A percentile compares a stretch with the other conserved stretches of the same genome.
Evolutionary conservation across 352 stramenopile species (phyloP).

Genomic region (Pythium dissotocum): DNA sequence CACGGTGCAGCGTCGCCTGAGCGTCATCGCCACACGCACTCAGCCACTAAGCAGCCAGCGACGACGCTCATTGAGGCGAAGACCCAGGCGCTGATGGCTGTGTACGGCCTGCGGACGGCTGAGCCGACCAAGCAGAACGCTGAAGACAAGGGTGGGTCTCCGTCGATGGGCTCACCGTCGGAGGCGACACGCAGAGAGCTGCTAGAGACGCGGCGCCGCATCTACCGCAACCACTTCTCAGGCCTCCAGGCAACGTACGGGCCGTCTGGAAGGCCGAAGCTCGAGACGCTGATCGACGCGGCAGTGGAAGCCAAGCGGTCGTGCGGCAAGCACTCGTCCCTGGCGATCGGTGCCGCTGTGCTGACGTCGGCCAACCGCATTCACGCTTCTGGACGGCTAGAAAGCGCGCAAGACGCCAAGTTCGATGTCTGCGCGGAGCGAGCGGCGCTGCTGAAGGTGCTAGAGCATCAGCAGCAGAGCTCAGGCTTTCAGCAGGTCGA

Average conservation of each 20-base stretch:
- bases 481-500: conserved; percentile 4
- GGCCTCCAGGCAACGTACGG: conserved; percentile 37
- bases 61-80: conserved; percentile 21
- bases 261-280: conserved; percentile 34
- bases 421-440: conserved; percentile 59
- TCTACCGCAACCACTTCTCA: conserved; percentile 57
- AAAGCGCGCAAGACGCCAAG: conserved; percentile 39
- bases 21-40: conserved; percentile 13
- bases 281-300: conserved; percentile 57
- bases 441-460: conserved; percentile 50
- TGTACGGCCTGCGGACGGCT: conserved; percentile 23
- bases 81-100: conserved; percentile 20
- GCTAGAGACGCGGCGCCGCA: conserved; percentile 36
- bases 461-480: conserved; percentile 20
- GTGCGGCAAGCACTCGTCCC: conserved; percentile 29
- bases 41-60: not conserved
- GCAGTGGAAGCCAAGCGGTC: conserved; percentile 35
- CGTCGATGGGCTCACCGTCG: not conserved
- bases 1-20: not conserved
- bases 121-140: not conserved
- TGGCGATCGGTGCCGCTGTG: conserved; percentile 53
- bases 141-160: not conserved
- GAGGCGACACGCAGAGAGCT: conserved; percentile 29
- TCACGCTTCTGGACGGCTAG: conserved; percentile 39
- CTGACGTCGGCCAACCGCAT: conserved; percentile 51